Conservation (phyloP, 257 asterid genomes). For the Fraxinus cuspidata region DNA sequence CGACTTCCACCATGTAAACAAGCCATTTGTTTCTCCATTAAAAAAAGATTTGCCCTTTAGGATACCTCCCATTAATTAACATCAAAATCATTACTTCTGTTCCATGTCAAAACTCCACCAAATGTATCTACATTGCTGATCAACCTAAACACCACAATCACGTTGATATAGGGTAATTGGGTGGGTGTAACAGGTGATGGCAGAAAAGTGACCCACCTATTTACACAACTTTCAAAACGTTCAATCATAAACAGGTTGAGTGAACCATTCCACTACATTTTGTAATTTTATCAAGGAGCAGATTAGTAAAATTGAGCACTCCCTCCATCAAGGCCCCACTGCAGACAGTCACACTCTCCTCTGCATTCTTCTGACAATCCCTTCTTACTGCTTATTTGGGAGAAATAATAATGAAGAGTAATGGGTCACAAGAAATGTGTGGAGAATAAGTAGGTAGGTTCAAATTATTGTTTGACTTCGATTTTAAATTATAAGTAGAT, state of each 20-base stretch:
- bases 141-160: background rate
- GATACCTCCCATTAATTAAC: background rate
- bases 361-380: background rate
- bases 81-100: background rate
- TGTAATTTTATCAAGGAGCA: background rate
- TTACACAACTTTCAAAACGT: background rate
- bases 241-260: background rate
- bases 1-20: background rate
- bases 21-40: slow-evolving; percentile 12
- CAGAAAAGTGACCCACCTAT: background rate
- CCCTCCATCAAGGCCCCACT: background rate
- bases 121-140: background rate
- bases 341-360: background rate
- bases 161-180: background rate
- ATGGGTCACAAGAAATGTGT: too few relatives aligned
- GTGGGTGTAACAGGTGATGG: background rate
- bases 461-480: too few relatives aligned
- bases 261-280: background rate
- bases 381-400: background rate
- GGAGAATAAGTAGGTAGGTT: too few relatives aligned
- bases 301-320: background rate
- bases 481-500: too few relatives aligned
- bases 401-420: too few relatives aligned
- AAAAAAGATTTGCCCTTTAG: background rate
- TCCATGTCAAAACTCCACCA: background rate